A percentile compares a stretch with the other conserved stretches of the same genome.
These are phyloP conservation scores for Fusarium xylarioides DNA, from an alignment of 2,329 filamentous ascomycete genomes.

Conservation along the genomic window DNA sequence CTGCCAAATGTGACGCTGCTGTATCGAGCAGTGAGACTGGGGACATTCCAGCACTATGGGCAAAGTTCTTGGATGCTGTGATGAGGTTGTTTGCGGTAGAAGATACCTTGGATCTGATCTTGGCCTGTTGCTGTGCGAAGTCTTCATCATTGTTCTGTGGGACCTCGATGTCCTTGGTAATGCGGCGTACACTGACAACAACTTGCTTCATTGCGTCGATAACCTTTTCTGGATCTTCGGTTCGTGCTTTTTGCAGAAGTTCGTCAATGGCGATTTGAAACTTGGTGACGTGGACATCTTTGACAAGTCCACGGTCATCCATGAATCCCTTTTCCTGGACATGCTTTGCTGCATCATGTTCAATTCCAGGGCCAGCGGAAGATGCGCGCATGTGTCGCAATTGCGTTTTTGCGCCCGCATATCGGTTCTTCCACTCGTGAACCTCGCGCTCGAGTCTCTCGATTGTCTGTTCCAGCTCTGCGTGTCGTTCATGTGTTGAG, in stretches of 20 bases:
- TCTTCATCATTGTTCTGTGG: constrained; percentile 63
- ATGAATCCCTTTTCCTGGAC: constrained; percentile 73
- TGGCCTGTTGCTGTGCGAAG: constrained; percentile 66
- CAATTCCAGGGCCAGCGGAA: constrained; percentile 75
- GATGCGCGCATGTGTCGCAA: constrained; percentile 82
- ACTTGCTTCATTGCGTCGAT: constrained; percentile 89
- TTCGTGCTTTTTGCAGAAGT: constrained; percentile 79
- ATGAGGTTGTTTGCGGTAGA: constrained; percentile 95
- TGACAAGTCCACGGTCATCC: constrained; percentile 79
- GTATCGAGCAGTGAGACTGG: constrained; percentile 95
- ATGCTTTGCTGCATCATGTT: constrained; percentile 75
- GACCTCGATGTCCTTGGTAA: constrained; percentile 81
- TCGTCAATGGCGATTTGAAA: constrained; percentile 97
- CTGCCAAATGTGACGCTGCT: constrained; percentile 88
- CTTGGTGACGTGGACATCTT: constrained; percentile 91
- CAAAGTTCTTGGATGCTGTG: constrained; percentile 92
- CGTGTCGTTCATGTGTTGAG: constrained; percentile 82
- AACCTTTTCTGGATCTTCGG: constrained; percentile 76
- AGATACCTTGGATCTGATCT: constrained; percentile 84
- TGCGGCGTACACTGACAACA: constrained; percentile 81
- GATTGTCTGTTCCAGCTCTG: constrained; percentile 78
- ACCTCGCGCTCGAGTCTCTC: constrained; percentile 82
- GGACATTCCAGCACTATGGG: constrained; percentile 81
- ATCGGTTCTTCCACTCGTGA: constrained; percentile 89
- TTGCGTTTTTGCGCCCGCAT: constrained; percentile 88